Evolutionary conservation across 2,329 filamentous ascomycete species (phyloP).

Genomic region (Whalleya microplaca): DNA sequence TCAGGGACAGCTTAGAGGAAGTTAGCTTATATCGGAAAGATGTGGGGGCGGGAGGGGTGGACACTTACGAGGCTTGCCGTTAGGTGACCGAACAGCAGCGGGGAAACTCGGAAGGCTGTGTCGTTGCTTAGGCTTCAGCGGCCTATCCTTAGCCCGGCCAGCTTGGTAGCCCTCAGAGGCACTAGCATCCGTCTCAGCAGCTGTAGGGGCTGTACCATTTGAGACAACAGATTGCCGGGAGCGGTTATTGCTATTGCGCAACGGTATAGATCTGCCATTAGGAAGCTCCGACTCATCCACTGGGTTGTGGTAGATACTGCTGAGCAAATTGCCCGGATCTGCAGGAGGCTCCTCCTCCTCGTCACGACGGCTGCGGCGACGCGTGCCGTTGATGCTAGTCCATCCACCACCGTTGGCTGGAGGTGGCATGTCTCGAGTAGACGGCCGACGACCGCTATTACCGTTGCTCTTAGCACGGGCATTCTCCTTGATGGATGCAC

Average conservation of each 20-base stretch:
- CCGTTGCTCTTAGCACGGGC: conserved; percentile 18
- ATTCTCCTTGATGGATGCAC: conserved; percentile 20
- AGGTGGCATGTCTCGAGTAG: conserved; percentile 19
- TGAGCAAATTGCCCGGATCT: conserved; percentile 37
- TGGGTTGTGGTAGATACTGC: conserved; percentile 39
- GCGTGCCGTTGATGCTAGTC: conserved; percentile 38
- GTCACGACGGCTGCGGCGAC: conserved; percentile 32
- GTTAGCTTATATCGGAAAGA: conserved; percentile 15
- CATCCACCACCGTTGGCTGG: conserved; percentile 30
- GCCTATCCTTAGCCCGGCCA: conserved; percentile 21
- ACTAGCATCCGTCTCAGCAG: conserved; percentile 17
- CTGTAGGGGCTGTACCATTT: conserved; percentile 17
- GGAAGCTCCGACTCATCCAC: conserved; percentile 32
- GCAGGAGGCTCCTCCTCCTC: conserved; percentile 34
- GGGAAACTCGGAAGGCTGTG: conserved; percentile 36
- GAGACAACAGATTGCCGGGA: conserved; percentile 11
- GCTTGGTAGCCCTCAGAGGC: conserved; percentile 3
- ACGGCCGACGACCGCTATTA: conserved; percentile 8
- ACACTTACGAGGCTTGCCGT: conserved; percentile 22
- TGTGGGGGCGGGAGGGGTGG: neutral
- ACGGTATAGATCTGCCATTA: conserved; percentile 28
- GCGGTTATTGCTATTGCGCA: conserved; percentile 23
- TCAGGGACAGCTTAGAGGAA: conserved; percentile 23
- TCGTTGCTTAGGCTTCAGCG: conserved; percentile 34
- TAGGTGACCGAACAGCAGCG: conserved; percentile 13